These are phyloP conservation scores for Nakaseomyces bracarensis DNA, from an alignment of 1,139 yeast species.

Conservation along the genomic window DNA sequence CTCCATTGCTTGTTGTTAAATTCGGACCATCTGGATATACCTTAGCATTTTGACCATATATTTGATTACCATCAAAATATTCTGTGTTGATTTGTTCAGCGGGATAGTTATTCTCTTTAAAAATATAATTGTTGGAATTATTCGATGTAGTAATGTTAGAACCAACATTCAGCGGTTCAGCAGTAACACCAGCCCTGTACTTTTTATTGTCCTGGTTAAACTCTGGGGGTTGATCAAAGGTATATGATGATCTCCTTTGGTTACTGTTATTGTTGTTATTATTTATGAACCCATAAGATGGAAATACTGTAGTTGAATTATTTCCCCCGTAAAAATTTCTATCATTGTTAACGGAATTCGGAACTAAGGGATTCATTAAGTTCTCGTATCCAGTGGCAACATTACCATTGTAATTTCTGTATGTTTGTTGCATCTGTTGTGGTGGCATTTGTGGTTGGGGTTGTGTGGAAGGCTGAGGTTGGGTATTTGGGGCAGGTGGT, in stretches of 20 bases:
- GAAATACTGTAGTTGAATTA: not conserved
- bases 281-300: not conserved
- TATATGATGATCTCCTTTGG: not conserved
- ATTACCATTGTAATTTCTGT: not conserved
- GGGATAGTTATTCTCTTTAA: not conserved
- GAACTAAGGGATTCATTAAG: constrained; percentile 1
- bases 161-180: not conserved
- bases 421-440: constrained; percentile 1
- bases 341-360: constrained; percentile 1
- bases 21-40: constrained; percentile 9
- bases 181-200: not conserved
- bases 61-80: constrained; percentile 3
- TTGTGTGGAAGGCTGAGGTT: not conserved
- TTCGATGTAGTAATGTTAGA: not conserved
- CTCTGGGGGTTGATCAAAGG: not conserved
- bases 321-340: constrained; percentile 1
- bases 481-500: not conserved
- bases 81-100: constrained; percentile 1
- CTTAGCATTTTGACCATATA: constrained; percentile 6
- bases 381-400: constrained; percentile 1
- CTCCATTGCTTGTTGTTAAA: not conserved
- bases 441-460: not conserved
- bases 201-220: constrained; percentile 1
- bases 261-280: not conserved
- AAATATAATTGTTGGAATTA: not conserved